Evolutionary conservation across 768 basidiomycete genomes (phyloP).

Genomic region (Lanmaoa pseudosensibilis): DNA sequence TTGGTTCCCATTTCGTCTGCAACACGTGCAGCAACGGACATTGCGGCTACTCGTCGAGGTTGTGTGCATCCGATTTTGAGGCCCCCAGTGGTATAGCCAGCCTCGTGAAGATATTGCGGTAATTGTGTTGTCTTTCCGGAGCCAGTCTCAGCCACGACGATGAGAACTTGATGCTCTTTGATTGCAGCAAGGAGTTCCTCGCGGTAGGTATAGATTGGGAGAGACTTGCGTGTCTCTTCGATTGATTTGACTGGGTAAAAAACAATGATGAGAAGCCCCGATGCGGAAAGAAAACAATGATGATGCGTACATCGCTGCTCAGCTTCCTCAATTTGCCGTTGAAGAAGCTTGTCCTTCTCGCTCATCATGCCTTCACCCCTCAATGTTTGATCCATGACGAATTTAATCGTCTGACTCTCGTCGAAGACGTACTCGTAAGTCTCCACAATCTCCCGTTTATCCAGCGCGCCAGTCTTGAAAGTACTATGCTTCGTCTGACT

Average conservation of each 20-base stretch:
- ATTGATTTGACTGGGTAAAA: slow-evolving; percentile 69
- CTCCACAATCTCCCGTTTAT: slow-evolving; percentile 77
- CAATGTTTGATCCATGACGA: slow-evolving; percentile 81
- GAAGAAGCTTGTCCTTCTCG: slow-evolving; percentile 80
- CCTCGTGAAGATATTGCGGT: slow-evolving; percentile 97
- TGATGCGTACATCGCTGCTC: slow-evolving; percentile 76
- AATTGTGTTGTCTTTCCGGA: slow-evolving; percentile 99
- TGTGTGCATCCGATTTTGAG: slow-evolving; percentile 90
- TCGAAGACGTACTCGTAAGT: slow-evolving; percentile 98
- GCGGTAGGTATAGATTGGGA: slow-evolving; percentile 90
- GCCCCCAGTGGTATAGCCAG: slow-evolving; percentile 87
- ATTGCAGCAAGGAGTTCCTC: slow-evolving; percentile 88
- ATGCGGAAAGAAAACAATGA: background rate
- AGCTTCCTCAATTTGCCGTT: slow-evolving; percentile 87
- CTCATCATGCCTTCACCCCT: slow-evolving; percentile 70
- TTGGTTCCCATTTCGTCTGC: slow-evolving; percentile 98
- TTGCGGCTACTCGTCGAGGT: slow-evolving; percentile 97
- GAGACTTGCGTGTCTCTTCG: slow-evolving; percentile 88
- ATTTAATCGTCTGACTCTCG: slow-evolving; percentile 94
- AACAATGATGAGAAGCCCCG: background rate
- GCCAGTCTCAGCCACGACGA: slow-evolving; percentile 97
- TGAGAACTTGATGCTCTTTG: slow-evolving; percentile 88
- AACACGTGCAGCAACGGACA: slow-evolving; percentile 98
- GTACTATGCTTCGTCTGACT: slow-evolving; percentile 87
- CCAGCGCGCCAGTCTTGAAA: slow-evolving; percentile 89